Base-by-base conservation (phyloP, 495 filamentous ascomycete genomes). In the Penicillium robsamsonii region DNA sequence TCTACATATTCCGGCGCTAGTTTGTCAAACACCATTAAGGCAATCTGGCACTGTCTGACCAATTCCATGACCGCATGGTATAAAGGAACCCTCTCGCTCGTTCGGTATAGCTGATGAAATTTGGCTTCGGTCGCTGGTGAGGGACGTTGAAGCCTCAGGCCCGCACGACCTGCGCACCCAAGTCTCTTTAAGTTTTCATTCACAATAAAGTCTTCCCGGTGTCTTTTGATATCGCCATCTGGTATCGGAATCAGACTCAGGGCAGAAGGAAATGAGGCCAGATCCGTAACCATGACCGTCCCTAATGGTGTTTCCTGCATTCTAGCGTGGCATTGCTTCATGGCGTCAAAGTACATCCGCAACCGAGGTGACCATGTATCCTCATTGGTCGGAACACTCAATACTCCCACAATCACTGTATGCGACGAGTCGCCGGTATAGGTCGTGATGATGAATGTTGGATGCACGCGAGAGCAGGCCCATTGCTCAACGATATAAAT, bases 401-500 rank as follows among this genome's bases (percentile, higher is more conserved):
- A 71, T 7, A 97, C 87, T n/a, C 88, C 87, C 15, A 89, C 91
- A 5, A 85, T 66, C 17, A 97, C 82, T 4, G 75, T 81, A 68
- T 96, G 88, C 17, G 87, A 85, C 11, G 83, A 78, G 61, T 96
- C 89, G 17, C 94, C 95, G 0, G 95, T 97, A 69, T 94, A 97
- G 5, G 93, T 96, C 20, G 88, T 87, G 57, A 98, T 96, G 27
- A 96, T 83, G 58, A 94, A 90, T 25, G 92, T 96, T 7, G 93
- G 94, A 61, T 96, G 88, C 30, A 83, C 79, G 52, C 94, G 84
- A 8, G 92, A 96, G 69, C 91, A 96, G 11, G 90, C 91, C 95
- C 94, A 98, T 82, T 98, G 94, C 70, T 97, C 94, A 54, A 98
- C 92, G 35, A 97, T 72, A 73, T 97, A 97, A 47, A 93, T 75